A percentile compares a stretch with the other conserved stretches of the same genome.
phyloP scores from a whole-genome alignment of 257 asterid genomes.

The Solanum raphanifolium region DNA sequence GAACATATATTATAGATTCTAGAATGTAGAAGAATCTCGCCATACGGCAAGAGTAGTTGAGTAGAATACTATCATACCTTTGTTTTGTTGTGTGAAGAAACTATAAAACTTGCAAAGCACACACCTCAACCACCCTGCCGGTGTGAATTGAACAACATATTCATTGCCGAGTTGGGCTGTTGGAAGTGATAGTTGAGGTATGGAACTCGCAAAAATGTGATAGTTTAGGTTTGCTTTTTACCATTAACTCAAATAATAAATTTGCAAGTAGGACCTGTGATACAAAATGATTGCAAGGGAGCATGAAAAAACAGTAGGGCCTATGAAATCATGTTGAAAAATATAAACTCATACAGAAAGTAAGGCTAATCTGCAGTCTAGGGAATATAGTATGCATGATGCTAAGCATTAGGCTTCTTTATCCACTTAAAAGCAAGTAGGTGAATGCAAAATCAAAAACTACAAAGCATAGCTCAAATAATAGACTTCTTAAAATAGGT shows the following conservation, averaged over 20 bases:
- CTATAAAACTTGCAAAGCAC: neutral
- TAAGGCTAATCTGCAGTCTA: neutral
- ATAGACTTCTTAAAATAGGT: neutral
- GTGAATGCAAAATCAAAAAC: slow-evolving; percentile 1
- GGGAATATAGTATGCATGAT: neutral
- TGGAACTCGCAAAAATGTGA: neutral
- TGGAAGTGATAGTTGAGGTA: neutral
- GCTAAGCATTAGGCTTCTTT: neutral
- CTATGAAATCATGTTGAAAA: neutral
- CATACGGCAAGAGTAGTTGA: neutral
- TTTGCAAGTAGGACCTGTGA: neutral
- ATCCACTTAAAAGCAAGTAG: neutral
- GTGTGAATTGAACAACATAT: neutral
- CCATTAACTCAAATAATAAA: neutral
- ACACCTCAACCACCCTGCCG: neutral
- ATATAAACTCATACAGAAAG: neutral
- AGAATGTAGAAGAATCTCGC: neutral
- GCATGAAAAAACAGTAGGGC: neutral
- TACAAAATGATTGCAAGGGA: slow-evolving; percentile 7
- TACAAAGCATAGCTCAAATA: neutral
- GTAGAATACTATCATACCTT: neutral
- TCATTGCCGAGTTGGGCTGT: neutral
- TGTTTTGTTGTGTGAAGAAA: neutral
- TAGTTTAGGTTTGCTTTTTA: neutral
- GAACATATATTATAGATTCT: neutral